Evolutionary conservation across 768 basidiomycete genomes (phyloP).

Genomic region (Amanita phalloides): DNA sequence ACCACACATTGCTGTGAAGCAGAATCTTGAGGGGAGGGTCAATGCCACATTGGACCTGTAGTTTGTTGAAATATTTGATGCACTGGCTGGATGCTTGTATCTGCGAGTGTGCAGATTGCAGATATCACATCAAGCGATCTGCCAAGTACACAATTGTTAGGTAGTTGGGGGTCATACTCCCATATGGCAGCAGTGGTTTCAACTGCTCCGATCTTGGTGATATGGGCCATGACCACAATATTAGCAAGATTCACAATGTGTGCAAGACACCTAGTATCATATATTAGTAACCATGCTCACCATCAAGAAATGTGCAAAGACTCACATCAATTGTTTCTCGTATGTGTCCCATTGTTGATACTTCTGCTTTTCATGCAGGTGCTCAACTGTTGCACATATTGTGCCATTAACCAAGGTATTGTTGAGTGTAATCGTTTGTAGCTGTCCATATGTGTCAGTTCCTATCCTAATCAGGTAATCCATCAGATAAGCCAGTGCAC

Average conservation of each 20-base stretch:
- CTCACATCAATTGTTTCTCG: constrained; percentile 13
- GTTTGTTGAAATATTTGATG: constrained; percentile 11
- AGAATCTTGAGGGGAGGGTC: constrained; percentile 9
- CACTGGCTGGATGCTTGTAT: constrained; percentile 12
- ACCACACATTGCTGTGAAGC: constrained; percentile 13
- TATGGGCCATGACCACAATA: constrained; percentile 17
- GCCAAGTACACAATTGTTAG: constrained; percentile 15
- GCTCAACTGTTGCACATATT: no score
- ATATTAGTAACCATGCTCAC: neutral
- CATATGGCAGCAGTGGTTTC: constrained; percentile 20
- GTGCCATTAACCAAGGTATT: no score
- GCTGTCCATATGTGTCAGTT: no score
- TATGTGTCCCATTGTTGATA: constrained; percentile 9
- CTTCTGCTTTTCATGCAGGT: neutral
- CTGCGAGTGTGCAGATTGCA: constrained; percentile 16
- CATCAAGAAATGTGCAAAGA: constrained; percentile 2
- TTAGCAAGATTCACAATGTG: constrained; percentile 19
- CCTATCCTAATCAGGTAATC: no score
- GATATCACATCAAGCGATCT: constrained; percentile 20
- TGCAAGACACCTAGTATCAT: constrained; percentile 14
- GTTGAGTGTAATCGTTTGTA: no score
- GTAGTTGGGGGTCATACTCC: constrained; percentile 21
- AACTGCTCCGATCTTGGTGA: constrained; percentile 17
- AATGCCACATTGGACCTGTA: constrained; percentile 9
- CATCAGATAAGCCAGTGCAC: no score